phyloP scores from a whole-genome alignment of 192 early-diverging fungal species.

The Dimargaris cristalligena region DNA sequence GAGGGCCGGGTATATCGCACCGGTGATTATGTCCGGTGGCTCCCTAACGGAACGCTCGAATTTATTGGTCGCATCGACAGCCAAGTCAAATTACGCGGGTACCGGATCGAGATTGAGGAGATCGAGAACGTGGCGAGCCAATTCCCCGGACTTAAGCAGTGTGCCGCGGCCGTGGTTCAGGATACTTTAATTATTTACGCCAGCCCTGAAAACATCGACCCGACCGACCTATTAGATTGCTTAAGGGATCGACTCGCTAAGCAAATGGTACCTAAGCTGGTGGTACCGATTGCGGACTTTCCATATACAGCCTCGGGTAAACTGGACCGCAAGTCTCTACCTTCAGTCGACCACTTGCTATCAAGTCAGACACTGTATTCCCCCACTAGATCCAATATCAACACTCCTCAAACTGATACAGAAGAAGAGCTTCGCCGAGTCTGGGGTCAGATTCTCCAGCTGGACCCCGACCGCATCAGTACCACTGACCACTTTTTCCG shows the following conservation, averaged over 20 bases:
- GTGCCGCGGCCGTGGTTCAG: constrained; percentile 13
- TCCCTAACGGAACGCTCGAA: constrained; percentile 16
- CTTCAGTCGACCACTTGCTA: not conserved
- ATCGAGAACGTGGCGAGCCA: constrained; percentile 11
- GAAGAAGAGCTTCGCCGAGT: not conserved
- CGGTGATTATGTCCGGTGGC: constrained; percentile 16
- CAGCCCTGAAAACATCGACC: constrained; percentile 10
- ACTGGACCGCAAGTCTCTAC: not conserved
- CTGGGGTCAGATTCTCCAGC: not conserved
- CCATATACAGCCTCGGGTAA: not conserved
- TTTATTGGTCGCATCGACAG: constrained; percentile 18
- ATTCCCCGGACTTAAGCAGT: constrained; percentile 11
- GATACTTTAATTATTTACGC: constrained; percentile 16
- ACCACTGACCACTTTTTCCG: constrained; percentile 15
- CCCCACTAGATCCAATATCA: not conserved
- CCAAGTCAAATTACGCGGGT: constrained; percentile 21
- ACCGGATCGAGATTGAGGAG: constrained; percentile 18
- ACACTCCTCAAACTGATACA: no score
- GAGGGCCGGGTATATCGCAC: constrained; percentile 17
- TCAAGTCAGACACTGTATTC: not conserved
- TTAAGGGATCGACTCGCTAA: not conserved
- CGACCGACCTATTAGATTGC: not conserved
- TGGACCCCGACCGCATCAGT: not conserved
- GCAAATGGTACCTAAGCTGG: not conserved
- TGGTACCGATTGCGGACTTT: not conserved